Evolutionary conservation across 192 early-diverging fungal species (phyloP).

Genomic region (Mortierella alpina): DNA sequence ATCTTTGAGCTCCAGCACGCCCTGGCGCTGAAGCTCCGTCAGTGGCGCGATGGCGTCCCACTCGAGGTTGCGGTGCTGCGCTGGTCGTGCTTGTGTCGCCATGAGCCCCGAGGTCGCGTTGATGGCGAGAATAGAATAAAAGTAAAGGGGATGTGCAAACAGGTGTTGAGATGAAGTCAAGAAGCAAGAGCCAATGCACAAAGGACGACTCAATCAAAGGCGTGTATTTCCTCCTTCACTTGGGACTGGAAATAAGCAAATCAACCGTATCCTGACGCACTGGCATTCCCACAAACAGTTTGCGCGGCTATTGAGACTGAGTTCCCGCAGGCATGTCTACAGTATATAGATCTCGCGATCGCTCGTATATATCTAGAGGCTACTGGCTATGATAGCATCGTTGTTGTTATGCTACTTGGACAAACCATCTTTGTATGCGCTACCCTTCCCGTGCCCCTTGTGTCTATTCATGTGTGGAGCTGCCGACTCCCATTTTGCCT

Average conservation of each 20-base stretch:
- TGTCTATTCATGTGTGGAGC: too few species aligned
- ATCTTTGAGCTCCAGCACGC: slow-evolving; percentile 68
- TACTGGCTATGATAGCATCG: too few species aligned
- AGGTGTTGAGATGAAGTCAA: neutral
- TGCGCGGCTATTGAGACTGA: too few species aligned
- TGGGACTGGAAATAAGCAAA: neutral
- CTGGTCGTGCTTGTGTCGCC: slow-evolving; percentile 10
- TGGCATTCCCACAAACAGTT: too few species aligned
- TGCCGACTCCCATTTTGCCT: too few species aligned
- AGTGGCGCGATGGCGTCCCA: slow-evolving; percentile 69
- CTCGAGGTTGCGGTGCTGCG: slow-evolving; percentile 54
- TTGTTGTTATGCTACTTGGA: too few species aligned
- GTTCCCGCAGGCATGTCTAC: too few species aligned
- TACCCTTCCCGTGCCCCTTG: too few species aligned
- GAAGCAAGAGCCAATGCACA: neutral
- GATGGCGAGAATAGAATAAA: neutral
- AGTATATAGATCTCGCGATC: too few species aligned
- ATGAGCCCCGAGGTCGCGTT: slow-evolving; percentile 19
- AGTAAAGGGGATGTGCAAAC: neutral
- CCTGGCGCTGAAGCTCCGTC: slow-evolving; percentile 59
- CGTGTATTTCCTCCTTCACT: neutral
- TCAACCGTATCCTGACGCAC: too few species aligned
- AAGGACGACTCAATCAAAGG: neutral
- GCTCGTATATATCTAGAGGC: too few species aligned
- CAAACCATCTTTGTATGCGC: too few species aligned